Base-by-base conservation (phyloP, 2,329 filamentous ascomycete genomes). In the Bipolaris cookei region DNA sequence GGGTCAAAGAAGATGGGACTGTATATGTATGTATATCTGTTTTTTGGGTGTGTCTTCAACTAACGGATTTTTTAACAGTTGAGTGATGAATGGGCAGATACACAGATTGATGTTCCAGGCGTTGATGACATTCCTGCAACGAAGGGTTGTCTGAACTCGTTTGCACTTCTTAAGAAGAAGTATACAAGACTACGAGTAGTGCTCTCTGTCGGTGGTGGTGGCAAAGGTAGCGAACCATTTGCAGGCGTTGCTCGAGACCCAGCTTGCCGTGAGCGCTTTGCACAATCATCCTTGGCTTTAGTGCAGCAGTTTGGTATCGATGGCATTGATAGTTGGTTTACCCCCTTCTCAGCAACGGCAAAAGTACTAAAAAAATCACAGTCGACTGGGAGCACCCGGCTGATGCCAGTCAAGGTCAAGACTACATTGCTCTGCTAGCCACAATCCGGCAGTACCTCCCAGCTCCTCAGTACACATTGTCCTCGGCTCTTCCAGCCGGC, bases 351-450 rank as follows among this genome's bases (percentile, higher is more conserved):
- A 3, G 3, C 23, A 14, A 5, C 11, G 1, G 6, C 16, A 13
- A 16, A 11, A 35, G 20, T 58, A 34, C 63, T 73, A 10, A 74
- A 38, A 10, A 35, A 13, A 8, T n/a, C 7, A 16, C 43, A 94
- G 90, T 95, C 72, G 88, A 90, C 68, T 95, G 91, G 91, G 88
- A 92, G 72, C 90, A 91, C 66, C 90, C 91, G 2, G 82, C 83
- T 52, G 82, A 89, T 70, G 72, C 81, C 1, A 80, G 86, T 51
- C 85, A 93, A 75, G 90, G 90, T 21, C 79, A 82, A 59, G 84
- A 92, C 73, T 93, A 92, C 70, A 76, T 92, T 42, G 81, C 84
- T 16, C 82, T 95, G 23, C 82, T 94, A 28, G 84, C 86, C 8
- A 81, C 84, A 16, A 78, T 91, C 49, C 88, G 91, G 56, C 78